These are phyloP conservation scores for Fusarium cyanostomum DNA, from an alignment of 2,329 filamentous ascomycete genomes.

Conservation along the genomic window DNA sequence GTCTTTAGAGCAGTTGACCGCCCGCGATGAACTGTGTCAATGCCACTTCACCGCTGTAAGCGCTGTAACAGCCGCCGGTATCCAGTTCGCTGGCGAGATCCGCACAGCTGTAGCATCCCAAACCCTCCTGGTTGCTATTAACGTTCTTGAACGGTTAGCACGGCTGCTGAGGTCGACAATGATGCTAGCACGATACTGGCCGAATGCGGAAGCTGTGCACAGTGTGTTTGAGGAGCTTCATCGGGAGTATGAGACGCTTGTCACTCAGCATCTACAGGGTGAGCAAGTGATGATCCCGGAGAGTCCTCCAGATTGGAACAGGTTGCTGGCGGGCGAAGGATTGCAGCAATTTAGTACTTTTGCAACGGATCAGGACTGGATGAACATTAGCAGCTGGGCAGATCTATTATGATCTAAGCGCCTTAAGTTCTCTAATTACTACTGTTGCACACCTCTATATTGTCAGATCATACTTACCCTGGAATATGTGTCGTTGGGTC, in stretches of 20 bases:
- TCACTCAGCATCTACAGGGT: constrained; percentile 36
- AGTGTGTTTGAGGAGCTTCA: constrained; percentile 42
- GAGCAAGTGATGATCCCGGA: constrained; percentile 40
- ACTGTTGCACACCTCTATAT: too few species aligned
- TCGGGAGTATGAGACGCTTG: constrained; percentile 36
- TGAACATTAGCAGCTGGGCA: constrained; percentile 41
- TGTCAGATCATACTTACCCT: too few species aligned
- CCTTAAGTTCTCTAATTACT: too few species aligned
- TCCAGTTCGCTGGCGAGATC: constrained; percentile 39
- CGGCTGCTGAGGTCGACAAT: constrained; percentile 27
- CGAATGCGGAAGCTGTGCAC: constrained; percentile 40
- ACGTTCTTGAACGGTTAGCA: constrained; percentile 33
- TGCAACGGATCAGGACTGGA: constrained; percentile 38
- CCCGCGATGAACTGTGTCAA: constrained; percentile 33
- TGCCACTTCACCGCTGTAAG: constrained; percentile 42
- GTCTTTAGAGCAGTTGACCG: constrained; percentile 32
- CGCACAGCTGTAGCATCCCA: constrained; percentile 29
- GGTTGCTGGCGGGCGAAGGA: constrained; percentile 33
- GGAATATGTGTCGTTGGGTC: too few species aligned
- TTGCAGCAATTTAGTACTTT: constrained; percentile 28
- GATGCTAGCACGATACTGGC: constrained; percentile 34
- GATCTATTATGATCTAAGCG: constrained; percentile 23
- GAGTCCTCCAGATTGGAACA: constrained; percentile 39
- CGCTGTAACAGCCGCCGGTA: constrained; percentile 37
- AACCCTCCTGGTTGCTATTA: constrained; percentile 35